These are phyloP conservation scores for Colletotrichum karsti DNA, from an alignment of 2,329 filamentous ascomycete species.

Conservation along the genomic window DNA sequence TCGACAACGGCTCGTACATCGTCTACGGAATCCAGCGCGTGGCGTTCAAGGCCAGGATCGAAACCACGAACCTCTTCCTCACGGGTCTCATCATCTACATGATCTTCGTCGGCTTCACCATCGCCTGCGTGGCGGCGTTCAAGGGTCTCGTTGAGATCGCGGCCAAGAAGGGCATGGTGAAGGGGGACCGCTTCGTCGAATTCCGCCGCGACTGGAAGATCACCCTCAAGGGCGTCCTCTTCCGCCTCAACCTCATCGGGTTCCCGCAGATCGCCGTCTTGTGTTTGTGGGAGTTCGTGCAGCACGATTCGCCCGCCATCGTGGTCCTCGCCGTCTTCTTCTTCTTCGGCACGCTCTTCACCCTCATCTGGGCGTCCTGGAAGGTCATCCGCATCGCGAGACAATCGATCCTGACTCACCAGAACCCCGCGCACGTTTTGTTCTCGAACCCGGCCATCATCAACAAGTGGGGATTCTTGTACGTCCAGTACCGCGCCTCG, in stretches of 20 bases:
- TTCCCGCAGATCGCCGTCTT: slow-evolving; percentile 92
- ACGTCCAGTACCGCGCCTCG: slow-evolving; percentile 95
- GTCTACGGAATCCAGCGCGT: slow-evolving; percentile 90
- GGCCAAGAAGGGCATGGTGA: slow-evolving; percentile 79
- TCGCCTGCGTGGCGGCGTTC: slow-evolving; percentile 78
- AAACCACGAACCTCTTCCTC: slow-evolving; percentile 92
- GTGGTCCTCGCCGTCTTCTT: slow-evolving; percentile 90
- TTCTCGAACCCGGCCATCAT: slow-evolving; percentile 92
- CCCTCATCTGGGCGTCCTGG: slow-evolving; percentile 84
- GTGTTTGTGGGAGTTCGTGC: slow-evolving; percentile 92
- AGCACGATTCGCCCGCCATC: slow-evolving; percentile 84
- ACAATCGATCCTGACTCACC: slow-evolving; percentile 89
- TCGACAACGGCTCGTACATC: slow-evolving; percentile 62
- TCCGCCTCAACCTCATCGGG: slow-evolving; percentile 88
- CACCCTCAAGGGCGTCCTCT: slow-evolving; percentile 92
- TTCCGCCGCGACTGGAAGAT: slow-evolving; percentile 96
- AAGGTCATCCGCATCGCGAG: slow-evolving; percentile 92
- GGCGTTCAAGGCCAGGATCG: slow-evolving; percentile 85
- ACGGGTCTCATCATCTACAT: slow-evolving; percentile 91
- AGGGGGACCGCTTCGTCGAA: slow-evolving; percentile 86
- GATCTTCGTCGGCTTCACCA: slow-evolving; percentile 80
- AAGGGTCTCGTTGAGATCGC: slow-evolving; percentile 83
- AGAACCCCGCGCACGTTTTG: slow-evolving; percentile 95
- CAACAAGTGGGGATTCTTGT: slow-evolving; percentile 98
- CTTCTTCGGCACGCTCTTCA: slow-evolving; percentile 80